A percentile compares a stretch with the other conserved stretches of the same genome.
These are phyloP conservation scores for Globisporangium megalacanthum DNA, from an alignment of 352 stramenopile species.

Conservation along the genomic window DNA sequence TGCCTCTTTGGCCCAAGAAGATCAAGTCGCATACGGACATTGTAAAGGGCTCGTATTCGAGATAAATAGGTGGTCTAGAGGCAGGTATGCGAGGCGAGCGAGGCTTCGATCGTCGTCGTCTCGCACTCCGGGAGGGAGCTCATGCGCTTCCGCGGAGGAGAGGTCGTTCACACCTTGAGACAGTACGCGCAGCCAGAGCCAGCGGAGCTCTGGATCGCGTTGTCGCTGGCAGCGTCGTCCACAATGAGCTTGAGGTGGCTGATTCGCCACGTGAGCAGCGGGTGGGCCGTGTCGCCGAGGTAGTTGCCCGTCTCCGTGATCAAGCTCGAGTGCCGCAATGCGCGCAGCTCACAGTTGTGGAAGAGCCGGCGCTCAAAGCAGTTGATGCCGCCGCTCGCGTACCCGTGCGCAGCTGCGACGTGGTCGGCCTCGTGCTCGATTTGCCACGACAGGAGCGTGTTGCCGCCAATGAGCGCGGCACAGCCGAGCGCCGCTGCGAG, in stretches of 20 bases:
- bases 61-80: neutral
- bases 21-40: too few species aligned
- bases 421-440: conserved; percentile 80
- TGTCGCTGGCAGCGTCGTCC: conserved; percentile 4
- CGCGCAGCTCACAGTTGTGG: conserved; percentile 68
- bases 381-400: conserved; percentile 55
- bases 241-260: conserved; percentile 54
- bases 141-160: too few species aligned
- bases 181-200: conserved; percentile 14
- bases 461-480: conserved; percentile 38
- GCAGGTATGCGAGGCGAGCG: neutral
- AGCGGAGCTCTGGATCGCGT: conserved; percentile 1
- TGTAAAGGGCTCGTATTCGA: neutral
- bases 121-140: neutral
- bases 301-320: conserved; percentile 82
- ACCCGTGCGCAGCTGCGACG: conserved; percentile 60
- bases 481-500: conserved; percentile 44
- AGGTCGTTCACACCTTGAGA: conserved; percentile 8
- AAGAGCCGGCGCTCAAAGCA: conserved; percentile 75
- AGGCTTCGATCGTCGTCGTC: neutral
- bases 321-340: conserved; percentile 46
- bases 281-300: conserved; percentile 71
- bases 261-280: conserved; percentile 69
- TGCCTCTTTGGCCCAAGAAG: too few species aligned
- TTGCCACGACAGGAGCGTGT: conserved; percentile 69